Base-by-base conservation (phyloP, 148 eudicot genomes). In the Spergularia bocconei region DNA sequence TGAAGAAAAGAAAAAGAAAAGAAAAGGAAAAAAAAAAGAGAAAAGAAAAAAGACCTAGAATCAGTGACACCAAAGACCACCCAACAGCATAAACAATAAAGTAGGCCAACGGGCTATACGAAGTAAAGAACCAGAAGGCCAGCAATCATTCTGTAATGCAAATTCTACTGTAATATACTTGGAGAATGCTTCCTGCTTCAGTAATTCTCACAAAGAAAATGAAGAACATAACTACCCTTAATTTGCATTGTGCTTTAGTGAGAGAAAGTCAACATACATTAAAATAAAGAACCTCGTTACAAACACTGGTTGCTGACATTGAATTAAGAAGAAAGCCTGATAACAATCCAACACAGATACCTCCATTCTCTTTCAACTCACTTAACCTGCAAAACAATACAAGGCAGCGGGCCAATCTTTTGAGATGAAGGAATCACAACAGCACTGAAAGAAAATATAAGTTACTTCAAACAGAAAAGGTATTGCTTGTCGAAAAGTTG, bases 361-460 rank as follows among this genome's bases (percentile, higher is more conserved):
- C 67, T 79, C 82, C 85, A 80, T 77, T 77, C 80, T 64, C 73
- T 71, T 70, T 79, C 83, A 77, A 47, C 72, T 75, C 74, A 72
- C 21, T 63, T 39, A 48, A 85, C 98, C 98, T 92, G 98, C 91
- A 89, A 89, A 81, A 84, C 82, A 78, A 73, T 69, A 74, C 83
- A 47, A 82, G 72, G 80, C 74, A 86, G 80, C 83, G 76, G 56
- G 74, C 80, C 81, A 77, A 64, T 69, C 36, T 83, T 77, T 79
- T 69, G 78, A 77, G 81, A 82, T 77, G 76, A 72, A 51, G 71
- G 77, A 79, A 82, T 63, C 71, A 63, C 66, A 68, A 54, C 74
- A 81, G 57, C 80, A 73, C 57, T 60, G 65, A 83, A 72, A 55
- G 67, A 78, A 75, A 78, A 80, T 69, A 73, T 39, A 72, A 78